These are phyloP conservation scores for Pulveroboletus sp. DNA, from an alignment of 768 basidiomycete genomes.

Conservation along the genomic window DNA sequence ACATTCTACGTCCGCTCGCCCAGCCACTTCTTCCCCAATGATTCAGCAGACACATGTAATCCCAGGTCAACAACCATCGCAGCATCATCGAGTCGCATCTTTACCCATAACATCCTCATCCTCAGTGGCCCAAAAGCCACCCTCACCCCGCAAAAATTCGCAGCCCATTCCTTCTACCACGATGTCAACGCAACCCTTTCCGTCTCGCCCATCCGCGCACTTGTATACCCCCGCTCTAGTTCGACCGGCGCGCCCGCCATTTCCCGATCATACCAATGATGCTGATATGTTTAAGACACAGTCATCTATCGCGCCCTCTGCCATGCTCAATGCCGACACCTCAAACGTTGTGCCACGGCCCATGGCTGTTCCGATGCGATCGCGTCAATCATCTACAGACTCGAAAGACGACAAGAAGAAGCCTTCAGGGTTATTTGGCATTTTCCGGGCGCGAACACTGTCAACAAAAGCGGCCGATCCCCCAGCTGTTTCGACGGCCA, in stretches of 20 bases:
- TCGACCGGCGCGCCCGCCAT: slow-evolving; percentile 19
- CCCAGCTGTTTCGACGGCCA: slow-evolving; percentile 17
- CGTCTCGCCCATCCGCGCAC: slow-evolving; percentile 28
- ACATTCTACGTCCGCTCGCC: slow-evolving; percentile 23
- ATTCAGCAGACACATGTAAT: slow-evolving; percentile 22
- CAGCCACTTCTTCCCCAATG: slow-evolving; percentile 15
- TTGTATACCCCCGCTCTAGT: slow-evolving; percentile 30
- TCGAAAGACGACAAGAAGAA: slow-evolving; percentile 35
- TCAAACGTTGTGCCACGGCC: slow-evolving; percentile 5
- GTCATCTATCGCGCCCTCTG: slow-evolving; percentile 55
- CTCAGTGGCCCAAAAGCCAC: slow-evolving; percentile 18
- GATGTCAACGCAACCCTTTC: slow-evolving; percentile 29
- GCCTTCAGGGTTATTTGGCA: slow-evolving; percentile 25
- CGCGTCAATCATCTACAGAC: slow-evolving; percentile 27
- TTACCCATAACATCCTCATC: slow-evolving; percentile 27
- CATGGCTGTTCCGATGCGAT: slow-evolving; percentile 16
- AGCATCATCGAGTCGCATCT: slow-evolving; percentile 37
- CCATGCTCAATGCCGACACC: slow-evolving; percentile 38
- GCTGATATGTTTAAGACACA: slow-evolving; percentile 57
- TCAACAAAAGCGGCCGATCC: slow-evolving; percentile 29
- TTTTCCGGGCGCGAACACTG: slow-evolving; percentile 31
- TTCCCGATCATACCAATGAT: slow-evolving; percentile 40
- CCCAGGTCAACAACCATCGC: slow-evolving; percentile 18
- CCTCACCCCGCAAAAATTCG: slow-evolving; percentile 28
- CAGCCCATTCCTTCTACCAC: slow-evolving; percentile 26